Evolutionary conservation across 1,284 basidiomycete species (phyloP), one percentile per base, ranked within the genome.

Genomic region (Ceratobasidium sp.): DNA sequence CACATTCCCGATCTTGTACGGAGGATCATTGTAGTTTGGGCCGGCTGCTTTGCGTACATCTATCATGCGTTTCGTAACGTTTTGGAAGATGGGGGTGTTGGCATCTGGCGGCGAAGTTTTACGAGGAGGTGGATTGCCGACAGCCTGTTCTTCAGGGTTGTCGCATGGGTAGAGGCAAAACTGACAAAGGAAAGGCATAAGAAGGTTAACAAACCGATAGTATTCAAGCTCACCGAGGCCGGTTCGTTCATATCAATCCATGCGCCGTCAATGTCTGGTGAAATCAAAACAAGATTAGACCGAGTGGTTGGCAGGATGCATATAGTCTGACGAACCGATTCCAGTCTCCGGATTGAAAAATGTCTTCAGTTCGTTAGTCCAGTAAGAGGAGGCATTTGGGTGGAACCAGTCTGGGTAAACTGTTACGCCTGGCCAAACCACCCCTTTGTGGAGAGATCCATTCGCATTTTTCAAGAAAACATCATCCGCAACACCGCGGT

Each of bases 201-300:
- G 28, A 67, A 67, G 15, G 44, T 28, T 63, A 67, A 42, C 2
- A 56, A 77, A 60, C 40, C 23, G 49, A 46, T 40, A 79, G 67
- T 33, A 58, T 70, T 53, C 70, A 51, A 66, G 46, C 66, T 70
- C 56, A 58, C 77, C 77, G 80, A 88, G 81, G 91, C 83, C 13
- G 92, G 91, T 79, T 93, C 92, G 82, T 93, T 93, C 91, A 93
- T 93, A 81, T 92, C 91, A 56, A 92, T 92, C 92, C 91, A 93
- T 15, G 87, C 88, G 15, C 91, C 92, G 81, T 92, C 92, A 46
- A 92, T 91, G 79, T 93, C 90, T 60, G 18, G 6, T 60, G 39
- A 80, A 51, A 77, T 70, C 12, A 77, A 67, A 44, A 66, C 77
- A 44, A 72, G 56, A 72, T 68, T 71, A 6, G 77, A 71, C 3